These are phyloP conservation scores for Teunomyces atbi DNA, from an alignment of 805 yeast species.

Conservation along the genomic window DNA sequence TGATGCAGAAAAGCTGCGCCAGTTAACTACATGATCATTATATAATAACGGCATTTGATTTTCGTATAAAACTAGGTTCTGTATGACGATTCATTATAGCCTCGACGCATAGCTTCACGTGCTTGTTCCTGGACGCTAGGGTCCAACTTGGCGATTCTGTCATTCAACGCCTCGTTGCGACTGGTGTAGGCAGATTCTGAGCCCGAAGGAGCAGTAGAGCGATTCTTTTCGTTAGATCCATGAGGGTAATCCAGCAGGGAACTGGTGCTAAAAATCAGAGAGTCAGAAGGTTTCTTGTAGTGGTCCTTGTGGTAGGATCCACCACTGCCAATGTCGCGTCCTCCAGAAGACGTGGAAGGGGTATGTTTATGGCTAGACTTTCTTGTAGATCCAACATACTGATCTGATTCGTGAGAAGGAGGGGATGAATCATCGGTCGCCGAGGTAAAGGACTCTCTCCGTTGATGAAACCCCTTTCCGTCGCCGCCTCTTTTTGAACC, in stretches of 20 bases:
- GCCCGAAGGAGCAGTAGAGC: conserved; percentile 2
- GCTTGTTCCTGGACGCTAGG: conserved; percentile 37
- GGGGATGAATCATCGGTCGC: not conserved
- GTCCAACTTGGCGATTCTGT: conserved; percentile 33
- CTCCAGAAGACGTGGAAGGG: not conserved
- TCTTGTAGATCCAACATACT: not conserved
- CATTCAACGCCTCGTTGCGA: conserved; percentile 35
- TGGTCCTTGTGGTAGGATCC: too few species aligned
- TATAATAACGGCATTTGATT: not conserved
- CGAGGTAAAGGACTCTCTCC: not conserved
- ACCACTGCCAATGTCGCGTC: not conserved
- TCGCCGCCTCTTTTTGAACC: not conserved
- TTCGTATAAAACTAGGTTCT: not conserved
- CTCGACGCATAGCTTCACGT: conserved; percentile 38
- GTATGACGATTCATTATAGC: conserved; percentile 34
- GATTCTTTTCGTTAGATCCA: not conserved
- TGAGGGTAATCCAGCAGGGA: not conserved
- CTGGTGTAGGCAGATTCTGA: conserved; percentile 26
- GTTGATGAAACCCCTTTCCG: not conserved
- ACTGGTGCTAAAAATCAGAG: not conserved
- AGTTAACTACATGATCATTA: conserved; percentile 17
- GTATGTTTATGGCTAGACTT: not conserved
- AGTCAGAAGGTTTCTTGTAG: not conserved
- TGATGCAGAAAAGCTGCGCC: conserved; percentile 77
- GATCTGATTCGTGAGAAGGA: not conserved